Percentiles rank a stretch among this genome's conserved stretches.
Evolutionary conservation across 2,329 filamentous ascomycete genomes (phyloP).

Genomic region (Didymella arachidicola): DNA sequence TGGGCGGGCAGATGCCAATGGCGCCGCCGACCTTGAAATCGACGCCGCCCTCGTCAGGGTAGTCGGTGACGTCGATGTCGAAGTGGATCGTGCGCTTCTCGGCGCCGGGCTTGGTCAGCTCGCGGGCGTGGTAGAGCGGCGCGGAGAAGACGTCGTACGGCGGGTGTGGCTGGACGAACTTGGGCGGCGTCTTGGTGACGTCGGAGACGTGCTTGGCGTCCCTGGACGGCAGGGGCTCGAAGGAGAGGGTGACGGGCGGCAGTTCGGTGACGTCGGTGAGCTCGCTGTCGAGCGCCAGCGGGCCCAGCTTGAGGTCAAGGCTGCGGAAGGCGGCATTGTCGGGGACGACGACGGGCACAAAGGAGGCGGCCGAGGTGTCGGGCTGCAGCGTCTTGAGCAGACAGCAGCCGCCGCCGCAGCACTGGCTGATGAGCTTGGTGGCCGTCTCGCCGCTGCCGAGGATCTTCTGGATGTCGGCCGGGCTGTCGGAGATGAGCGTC

Average conservation of each 20-base stretch:
- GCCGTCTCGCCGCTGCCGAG: slow-evolving; percentile 63
- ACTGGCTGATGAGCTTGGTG: slow-evolving; percentile 67
- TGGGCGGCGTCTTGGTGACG: slow-evolving; percentile 73
- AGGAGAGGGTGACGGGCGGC: slow-evolving; percentile 76
- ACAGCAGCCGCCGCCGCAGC: slow-evolving; percentile 72
- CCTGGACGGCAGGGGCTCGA: slow-evolving; percentile 64
- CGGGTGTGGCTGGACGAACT: slow-evolving; percentile 92
- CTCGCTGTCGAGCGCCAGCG: slow-evolving; percentile 72
- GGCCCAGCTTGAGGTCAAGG: slow-evolving; percentile 76
- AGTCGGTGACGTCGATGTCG: slow-evolving; percentile 94
- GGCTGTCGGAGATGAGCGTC: slow-evolving; percentile 67
- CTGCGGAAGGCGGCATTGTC: slow-evolving; percentile 86
- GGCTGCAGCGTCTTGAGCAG: slow-evolving; percentile 63
- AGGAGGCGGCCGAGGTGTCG: slow-evolving; percentile 54
- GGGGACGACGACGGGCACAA: slow-evolving; percentile 64
- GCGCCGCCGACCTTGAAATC: slow-evolving; percentile 98
- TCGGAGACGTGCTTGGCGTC: slow-evolving; percentile 53
- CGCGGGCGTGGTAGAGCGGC: slow-evolving; percentile 82
- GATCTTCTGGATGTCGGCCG: slow-evolving; percentile 65
- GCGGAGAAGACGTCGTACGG: slow-evolving; percentile 92
- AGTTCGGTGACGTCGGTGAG: slow-evolving; percentile 76
- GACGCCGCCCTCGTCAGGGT: slow-evolving; percentile 80
- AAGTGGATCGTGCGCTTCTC: slow-evolving; percentile 99
- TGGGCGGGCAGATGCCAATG: slow-evolving; percentile 91
- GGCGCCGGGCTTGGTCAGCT: slow-evolving; percentile 85